Evolutionary conservation across 768 basidiomycete species (phyloP), one percentile per base, ranked within the genome.

Genomic region (Leccinellum rugosiceps): DNA sequence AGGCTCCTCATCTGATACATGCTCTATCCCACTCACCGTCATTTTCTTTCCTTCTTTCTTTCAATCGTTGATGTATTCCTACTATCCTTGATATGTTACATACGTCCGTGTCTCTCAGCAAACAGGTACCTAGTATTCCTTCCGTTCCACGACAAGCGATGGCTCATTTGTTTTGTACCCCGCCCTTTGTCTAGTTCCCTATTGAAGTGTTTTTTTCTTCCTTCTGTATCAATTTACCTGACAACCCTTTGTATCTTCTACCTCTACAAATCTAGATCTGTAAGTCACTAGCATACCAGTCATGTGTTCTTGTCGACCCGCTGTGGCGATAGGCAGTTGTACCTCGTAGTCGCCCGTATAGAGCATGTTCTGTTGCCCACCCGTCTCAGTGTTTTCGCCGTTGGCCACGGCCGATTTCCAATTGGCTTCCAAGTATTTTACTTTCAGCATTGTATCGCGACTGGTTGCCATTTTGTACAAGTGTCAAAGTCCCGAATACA

Each of bases 141-240:
- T 46, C 25, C 26, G 43, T 49, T 55, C 38, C n/a, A 44, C 23
- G 8, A 13, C 6, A 6, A 35, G 6, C 19, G 30, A 48, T 53
- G 46, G 28, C 30, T 32, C 38, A 14, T 46, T 58, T 1, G 48
- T 41, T 53, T 30, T 66, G 64, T 65, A 56, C 45, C 44, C 17
- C 32, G 13, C 32, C 43, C 30, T 17, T 9, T 13, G 7, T n/a
- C 32, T 45, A 8, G 4, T 31, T 46, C 28, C 19, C 30, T n/a
- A n/a, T 38, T 35, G 7, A 26, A n/a, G 15, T 8, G 11, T 4
- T 2, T 23, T n/a, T 35, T 38, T 38, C 19, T 38, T 6, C 19
- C 31, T 38, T 38, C 0, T 48, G 55, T 63, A 45, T 38, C 19
- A 10, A 15, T n/a, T 34, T 51, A 34, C 57, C 14, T 3, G 13